phyloP scores from a whole-genome alignment of 805 yeast species.

The Debaryomyces tyrocola region DNA sequence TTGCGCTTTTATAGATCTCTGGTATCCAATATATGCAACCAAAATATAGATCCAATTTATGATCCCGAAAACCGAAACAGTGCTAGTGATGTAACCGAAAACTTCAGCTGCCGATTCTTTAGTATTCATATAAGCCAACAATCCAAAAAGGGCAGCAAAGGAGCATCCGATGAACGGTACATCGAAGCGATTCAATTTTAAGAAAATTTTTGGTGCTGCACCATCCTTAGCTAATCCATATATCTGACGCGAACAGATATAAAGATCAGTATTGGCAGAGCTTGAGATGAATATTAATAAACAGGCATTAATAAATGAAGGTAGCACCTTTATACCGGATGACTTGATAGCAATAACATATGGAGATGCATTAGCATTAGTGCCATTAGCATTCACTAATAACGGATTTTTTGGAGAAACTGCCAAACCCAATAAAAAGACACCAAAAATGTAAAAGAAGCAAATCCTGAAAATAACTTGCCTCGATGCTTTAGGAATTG shows the following conservation, averaged over 20 bases:
- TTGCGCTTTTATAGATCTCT: constrained; percentile 10
- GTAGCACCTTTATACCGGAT: constrained; percentile 26
- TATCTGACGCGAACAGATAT: constrained; percentile 18
- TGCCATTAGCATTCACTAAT: constrained; percentile 7
- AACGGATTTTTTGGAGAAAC: constrained; percentile 16
- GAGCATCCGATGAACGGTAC: constrained; percentile 12
- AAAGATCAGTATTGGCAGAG: constrained; percentile 20
- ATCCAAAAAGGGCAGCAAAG: constrained; percentile 11
- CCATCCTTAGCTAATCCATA: constrained; percentile 20
- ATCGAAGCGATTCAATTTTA: constrained; percentile 14
- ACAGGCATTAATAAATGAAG: constrained; percentile 11
- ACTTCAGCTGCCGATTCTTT: constrained; percentile 8
- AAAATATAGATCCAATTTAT: constrained; percentile 15
- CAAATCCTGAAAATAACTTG: constrained; percentile 23
- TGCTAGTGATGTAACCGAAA: constrained; percentile 15
- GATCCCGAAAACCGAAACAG: constrained; percentile 16
- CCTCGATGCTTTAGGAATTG: constrained; percentile 22
- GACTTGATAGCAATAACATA: constrained; percentile 29
- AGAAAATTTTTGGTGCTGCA: constrained; percentile 16
- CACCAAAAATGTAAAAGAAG: constrained; percentile 20
- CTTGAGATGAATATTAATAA: constrained; percentile 8
- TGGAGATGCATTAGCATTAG: constrained; percentile 18
- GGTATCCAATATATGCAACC: constrained; percentile 11
- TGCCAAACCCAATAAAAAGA: constrained; percentile 17
- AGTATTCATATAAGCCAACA: constrained; percentile 12